A percentile compares a stretch with the other conserved stretches of the same genome.
These are phyloP conservation scores for Suillus subalutaceus DNA, from an alignment of 768 basidiomycete genomes.

Conservation along the genomic window DNA sequence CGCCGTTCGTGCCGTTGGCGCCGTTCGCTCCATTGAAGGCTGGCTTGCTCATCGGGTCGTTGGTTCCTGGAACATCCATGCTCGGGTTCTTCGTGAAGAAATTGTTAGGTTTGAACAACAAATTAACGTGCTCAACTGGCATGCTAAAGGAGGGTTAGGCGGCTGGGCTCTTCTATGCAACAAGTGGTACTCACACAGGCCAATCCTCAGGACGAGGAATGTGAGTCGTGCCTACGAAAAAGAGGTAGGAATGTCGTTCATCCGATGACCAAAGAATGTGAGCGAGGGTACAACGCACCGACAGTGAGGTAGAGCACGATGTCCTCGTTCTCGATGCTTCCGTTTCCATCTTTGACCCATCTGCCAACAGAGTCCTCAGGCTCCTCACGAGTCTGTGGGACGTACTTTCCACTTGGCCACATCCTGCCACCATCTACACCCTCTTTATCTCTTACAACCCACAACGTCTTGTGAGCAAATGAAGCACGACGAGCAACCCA, in stretches of 20 bases:
- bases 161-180: constrained; percentile 10
- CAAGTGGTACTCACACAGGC: constrained; percentile 66
- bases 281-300: constrained; percentile 42
- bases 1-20: constrained; percentile 21
- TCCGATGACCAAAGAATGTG: background rate
- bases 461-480: constrained; percentile 73
- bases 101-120: constrained; percentile 77
- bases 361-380: constrained; percentile 72
- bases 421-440: constrained; percentile 59
- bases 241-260: constrained; percentile 3
- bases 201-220: constrained; percentile 87
- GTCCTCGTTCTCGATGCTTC: constrained; percentile 74
- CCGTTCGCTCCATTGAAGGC: constrained; percentile 50
- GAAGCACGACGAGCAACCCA: constrained; percentile 75
- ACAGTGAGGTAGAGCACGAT: constrained; percentile 77
- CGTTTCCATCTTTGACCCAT: constrained; percentile 67
- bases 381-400: constrained; percentile 75
- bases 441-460: constrained; percentile 81
- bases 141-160: constrained; percentile 50
- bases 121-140: constrained; percentile 75
- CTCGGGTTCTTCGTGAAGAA: constrained; percentile 90
- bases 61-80: constrained; percentile 84
- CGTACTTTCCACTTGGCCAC: constrained; percentile 88
- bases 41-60: constrained; percentile 61
- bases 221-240: constrained; percentile 68